Conservation (phyloP, 2,329 filamentous ascomycete species). For the Neoarthrinium moseri region DNA sequence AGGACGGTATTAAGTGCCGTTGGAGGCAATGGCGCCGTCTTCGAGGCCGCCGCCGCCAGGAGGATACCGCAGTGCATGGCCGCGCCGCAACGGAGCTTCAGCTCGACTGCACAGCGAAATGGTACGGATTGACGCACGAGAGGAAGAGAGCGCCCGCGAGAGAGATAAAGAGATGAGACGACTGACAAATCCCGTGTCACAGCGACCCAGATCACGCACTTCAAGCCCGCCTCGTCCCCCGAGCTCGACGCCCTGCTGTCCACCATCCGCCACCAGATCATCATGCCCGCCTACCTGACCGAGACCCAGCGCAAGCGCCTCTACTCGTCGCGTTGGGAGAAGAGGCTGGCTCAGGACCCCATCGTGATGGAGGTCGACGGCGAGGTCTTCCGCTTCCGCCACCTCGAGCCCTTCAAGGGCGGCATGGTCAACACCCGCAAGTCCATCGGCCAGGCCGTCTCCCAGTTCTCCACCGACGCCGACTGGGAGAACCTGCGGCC, state of each 20-base stretch:
- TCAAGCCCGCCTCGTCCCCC: conserved; percentile 49
- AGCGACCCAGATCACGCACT: conserved; percentile 37
- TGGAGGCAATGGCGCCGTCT: conserved; percentile 20
- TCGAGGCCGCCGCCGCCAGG: conserved; percentile 21
- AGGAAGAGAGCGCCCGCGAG: background rate
- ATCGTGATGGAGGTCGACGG: conserved; percentile 59
- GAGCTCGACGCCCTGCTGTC: conserved; percentile 53
- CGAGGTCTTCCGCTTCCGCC: conserved; percentile 50
- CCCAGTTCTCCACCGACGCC: conserved; percentile 42
- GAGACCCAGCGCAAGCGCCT: conserved; percentile 52
- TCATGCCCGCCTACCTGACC: conserved; percentile 61
- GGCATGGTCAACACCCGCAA: conserved; percentile 42
- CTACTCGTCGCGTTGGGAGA: conserved; percentile 43
- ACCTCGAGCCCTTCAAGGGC: conserved; percentile 37
- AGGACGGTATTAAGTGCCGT: conserved; percentile 24
- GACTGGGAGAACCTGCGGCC: conserved; percentile 54
- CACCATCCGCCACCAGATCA: conserved; percentile 55
- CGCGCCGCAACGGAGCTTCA: conserved; percentile 22
- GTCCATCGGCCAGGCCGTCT: conserved; percentile 36
- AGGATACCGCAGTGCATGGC: conserved; percentile 1
- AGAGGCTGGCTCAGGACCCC: conserved; percentile 52
- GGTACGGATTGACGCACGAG: conserved; percentile 15
- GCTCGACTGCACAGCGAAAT: conserved; percentile 22
- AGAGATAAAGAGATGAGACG: background rate
- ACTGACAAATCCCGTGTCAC: conserved; percentile 5